Evolutionary conservation across 2,329 filamentous ascomycete genomes (phyloP), one percentile per base, ranked within the genome.

Genomic region (Tolypocladium tundrense): DNA sequence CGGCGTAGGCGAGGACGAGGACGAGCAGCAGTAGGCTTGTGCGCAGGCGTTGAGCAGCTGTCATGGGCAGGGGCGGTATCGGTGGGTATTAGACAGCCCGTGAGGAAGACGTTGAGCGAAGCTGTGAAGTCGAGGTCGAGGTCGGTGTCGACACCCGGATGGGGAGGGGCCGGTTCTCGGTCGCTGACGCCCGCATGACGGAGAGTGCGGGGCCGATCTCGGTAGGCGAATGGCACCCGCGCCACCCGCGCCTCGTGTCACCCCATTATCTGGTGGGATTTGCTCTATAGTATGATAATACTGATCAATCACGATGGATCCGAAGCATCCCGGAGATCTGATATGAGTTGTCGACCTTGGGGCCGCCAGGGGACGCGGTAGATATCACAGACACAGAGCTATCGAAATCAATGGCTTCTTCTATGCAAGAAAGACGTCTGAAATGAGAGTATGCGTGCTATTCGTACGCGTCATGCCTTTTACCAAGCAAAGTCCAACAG

Each of bases 381-480:
- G 9, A 39, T 39, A 39, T 35, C 48, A 8, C 6, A 16, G 45
- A n/a, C 27, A 1, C 9, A 10, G 14, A 16, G 4, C 4, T 19
- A 14, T 9, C 41, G 31, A 51, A 35, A n/a, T n/a, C 16, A 51
- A 35, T 10, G 19, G 27, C 31, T 51, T 21, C 31, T 10, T 51
- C 48, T 33, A 50, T 16, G 1, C 4, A 14, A 9, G 31, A 35
- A n/a, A 2, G 5, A 33, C n/a, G 19, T 16, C 33, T n/a, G 5
- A 11, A 51, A 35, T 13, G 54, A 50, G 41, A 50, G 35, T 56
- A 56, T 56, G 31, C 57, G 48, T 53, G 53, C 53, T 48, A 35
- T n/a, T 45, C 33, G 31, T 48, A 35, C 27, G 53, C 33, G 31
- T 48, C 33, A 41, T 52, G 19, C 19, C 14, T 21, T 19, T 33